A percentile compares a stretch with the other conserved stretches of the same genome.
These are phyloP conservation scores for Rutstroemia sp. DNA, from an alignment of 2,329 filamentous ascomycete genomes.

Conservation along the genomic window DNA sequence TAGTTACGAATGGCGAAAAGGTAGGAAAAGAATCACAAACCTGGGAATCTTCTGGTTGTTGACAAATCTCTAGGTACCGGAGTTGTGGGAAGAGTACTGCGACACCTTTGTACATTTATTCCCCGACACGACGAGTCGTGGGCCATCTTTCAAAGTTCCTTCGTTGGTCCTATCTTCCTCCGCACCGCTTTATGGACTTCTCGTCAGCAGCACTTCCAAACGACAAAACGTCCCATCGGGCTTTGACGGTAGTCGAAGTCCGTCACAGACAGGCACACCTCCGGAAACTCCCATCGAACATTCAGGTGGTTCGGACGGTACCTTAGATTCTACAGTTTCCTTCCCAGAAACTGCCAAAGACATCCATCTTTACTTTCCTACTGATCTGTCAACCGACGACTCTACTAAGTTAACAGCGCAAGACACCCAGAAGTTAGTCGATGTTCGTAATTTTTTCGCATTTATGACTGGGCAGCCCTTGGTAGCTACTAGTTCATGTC, in stretches of 20 bases:
- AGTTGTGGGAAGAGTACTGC: constrained; percentile 57
- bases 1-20: constrained; percentile 1
- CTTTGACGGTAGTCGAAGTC: constrained; percentile 34
- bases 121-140: constrained; percentile 40
- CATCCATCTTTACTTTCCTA: constrained; percentile 46
- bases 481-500: constrained; percentile 46
- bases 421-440: constrained; percentile 49
- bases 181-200: constrained; percentile 2
- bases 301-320: constrained; percentile 13
- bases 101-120: constrained; percentile 52
- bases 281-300: constrained; percentile 26
- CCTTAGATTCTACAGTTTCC: constrained; percentile 18
- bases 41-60: background rate
- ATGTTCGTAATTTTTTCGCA: constrained; percentile 58
- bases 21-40: background rate
- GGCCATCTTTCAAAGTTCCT: constrained; percentile 52
- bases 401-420: constrained; percentile 30
- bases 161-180: constrained; percentile 14
- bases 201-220: constrained; percentile 13
- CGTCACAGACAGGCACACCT: constrained; percentile 34
- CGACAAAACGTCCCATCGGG: constrained; percentile 28
- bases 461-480: constrained; percentile 57
- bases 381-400: constrained; percentile 13
- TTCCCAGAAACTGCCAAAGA: constrained; percentile 36
- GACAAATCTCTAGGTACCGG: constrained; percentile 46